phyloP scores from a whole-genome alignment of 768 basidiomycete species.

The Boletus rufocinnamomeus region DNA sequence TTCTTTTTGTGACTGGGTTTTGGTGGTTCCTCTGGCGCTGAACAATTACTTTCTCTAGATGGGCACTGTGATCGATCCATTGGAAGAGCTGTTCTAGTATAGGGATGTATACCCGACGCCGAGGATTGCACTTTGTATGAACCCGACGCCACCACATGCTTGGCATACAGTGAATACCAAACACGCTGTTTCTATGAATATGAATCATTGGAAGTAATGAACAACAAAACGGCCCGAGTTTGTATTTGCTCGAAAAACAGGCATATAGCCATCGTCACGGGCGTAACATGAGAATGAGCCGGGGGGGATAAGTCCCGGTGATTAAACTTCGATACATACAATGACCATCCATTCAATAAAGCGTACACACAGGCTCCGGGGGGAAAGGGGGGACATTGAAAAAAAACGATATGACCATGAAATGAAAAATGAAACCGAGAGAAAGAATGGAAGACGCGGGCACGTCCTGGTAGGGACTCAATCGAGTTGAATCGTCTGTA shows the following conservation, averaged over 20 bases:
- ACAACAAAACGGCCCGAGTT: background rate
- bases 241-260: background rate
- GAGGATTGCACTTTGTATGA: background rate
- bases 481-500: background rate
- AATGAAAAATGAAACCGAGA: background rate
- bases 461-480: background rate
- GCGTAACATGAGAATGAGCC: slow-evolving; percentile 6
- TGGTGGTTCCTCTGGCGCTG: background rate
- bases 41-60: slow-evolving; percentile 44
- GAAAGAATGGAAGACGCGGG: background rate
- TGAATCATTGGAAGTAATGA: background rate
- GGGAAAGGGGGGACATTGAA: too few relatives aligned
- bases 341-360: background rate
- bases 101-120: slow-evolving; percentile 1
- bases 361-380: too few relatives aligned
- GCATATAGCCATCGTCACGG: background rate
- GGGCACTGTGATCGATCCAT: slow-evolving; percentile 68
- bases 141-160: background rate
- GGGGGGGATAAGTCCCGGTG: slow-evolving; percentile 10
- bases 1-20: too few relatives aligned
- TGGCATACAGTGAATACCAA: background rate
- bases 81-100: slow-evolving; percentile 51
- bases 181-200: background rate
- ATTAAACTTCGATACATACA: slow-evolving; percentile 15
- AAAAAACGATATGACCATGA: background rate